phyloP scores from a whole-genome alignment of 176 grass and related monocot genomes.

The Thalia dealbata region DNA sequence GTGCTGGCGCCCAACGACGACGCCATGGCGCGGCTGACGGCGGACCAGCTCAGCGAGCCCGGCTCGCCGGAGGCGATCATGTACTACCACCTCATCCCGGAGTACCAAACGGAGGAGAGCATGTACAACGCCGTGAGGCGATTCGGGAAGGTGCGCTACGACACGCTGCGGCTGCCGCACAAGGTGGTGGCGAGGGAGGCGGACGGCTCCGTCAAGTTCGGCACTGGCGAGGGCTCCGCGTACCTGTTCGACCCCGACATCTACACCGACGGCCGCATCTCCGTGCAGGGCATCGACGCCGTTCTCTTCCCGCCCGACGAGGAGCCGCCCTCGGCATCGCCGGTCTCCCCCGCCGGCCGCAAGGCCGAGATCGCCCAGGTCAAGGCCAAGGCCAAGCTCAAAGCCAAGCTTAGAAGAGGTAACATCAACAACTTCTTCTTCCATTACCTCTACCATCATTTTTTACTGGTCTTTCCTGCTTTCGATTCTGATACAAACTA shows the following conservation, averaged over 20 bases:
- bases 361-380: constrained; percentile 42
- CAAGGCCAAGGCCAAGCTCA: constrained; percentile 28
- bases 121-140: constrained; percentile 71
- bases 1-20: constrained; percentile 79
- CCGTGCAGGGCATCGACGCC: constrained; percentile 74
- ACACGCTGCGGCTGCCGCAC: constrained; percentile 56
- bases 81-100: constrained; percentile 76
- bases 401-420: constrained; percentile 67
- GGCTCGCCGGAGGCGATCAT: constrained; percentile 64
- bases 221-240: constrained; percentile 45
- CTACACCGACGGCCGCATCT: constrained; percentile 78
- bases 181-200: constrained; percentile 69
- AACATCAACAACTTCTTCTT: background rate
- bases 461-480: background rate
- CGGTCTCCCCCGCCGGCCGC: constrained; percentile 12
- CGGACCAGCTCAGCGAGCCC: constrained; percentile 52
- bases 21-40: constrained; percentile 59
- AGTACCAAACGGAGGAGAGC: constrained; percentile 86
- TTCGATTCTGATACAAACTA: background rate
- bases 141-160: constrained; percentile 58
- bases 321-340: constrained; percentile 2
- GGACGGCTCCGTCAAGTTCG: constrained; percentile 81
- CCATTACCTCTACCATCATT: no score
- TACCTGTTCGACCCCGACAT: constrained; percentile 78
- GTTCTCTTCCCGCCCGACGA: constrained; percentile 54